Evolutionary conservation across 1,284 basidiomycete genomes (phyloP), one percentile per base, ranked within the genome.

Genomic region (Boletus semigastroideus): DNA sequence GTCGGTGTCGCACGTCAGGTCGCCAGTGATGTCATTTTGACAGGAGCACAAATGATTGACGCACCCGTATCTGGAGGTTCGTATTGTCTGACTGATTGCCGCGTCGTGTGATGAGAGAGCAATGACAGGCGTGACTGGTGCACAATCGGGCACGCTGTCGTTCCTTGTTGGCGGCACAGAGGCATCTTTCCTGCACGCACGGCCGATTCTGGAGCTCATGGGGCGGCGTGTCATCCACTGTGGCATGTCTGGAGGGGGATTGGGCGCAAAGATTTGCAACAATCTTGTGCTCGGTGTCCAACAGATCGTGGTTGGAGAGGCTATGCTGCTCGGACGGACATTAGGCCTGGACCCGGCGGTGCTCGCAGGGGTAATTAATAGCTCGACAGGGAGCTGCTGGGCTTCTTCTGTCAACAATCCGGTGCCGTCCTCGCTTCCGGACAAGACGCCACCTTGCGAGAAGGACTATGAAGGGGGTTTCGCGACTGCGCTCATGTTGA

Each of bases 31-130:
- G 80, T 92, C 4, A 72, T 72, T 36, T 59, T 63, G 22, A 69
- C 76, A 16, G 87, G 89, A n/a, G 88, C 84, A 5, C 74, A 73
- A 37, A 92, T 95, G 83, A 79, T 95, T 42, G 93, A 96, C 68
- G 92, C 93, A 2, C 94, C 93, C 14, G 93, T 96, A 1, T 93
- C 90, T 33, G 93, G 93, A 52, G 94, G 92, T 83, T 64, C 54
- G 82, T 66, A 17, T 58, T 53, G 38, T 42, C 25, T 17, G 17
- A 28, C 37, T 53, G 48, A 36, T 56, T 20, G 28, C 25, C 37
- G 33, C 10, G 11, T 33, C 46, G 37, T 19, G 25, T 37, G 42
- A 46, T 36, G 14, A 36, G 41, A 60, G 25, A 17, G 25, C 41
- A 25, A 48, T 17, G 16, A 46, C 56, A 90, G 87, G 90, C 40